Evolutionary conservation across 2,329 filamentous ascomycete genomes (phyloP).

Genomic region (Thielaviopsis ethacetica): DNA sequence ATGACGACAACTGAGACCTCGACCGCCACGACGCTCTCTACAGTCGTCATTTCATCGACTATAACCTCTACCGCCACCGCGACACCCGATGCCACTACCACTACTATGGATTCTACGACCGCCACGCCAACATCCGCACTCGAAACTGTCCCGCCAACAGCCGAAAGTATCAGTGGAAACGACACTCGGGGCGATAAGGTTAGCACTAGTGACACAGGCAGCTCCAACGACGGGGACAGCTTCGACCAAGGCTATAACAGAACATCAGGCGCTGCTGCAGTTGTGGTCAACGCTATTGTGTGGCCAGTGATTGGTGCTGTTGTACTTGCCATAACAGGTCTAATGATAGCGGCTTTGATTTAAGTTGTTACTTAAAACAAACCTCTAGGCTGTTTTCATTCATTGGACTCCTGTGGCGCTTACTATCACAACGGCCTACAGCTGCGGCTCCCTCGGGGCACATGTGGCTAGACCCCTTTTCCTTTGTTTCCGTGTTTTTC

Average conservation of each 20-base stretch:
- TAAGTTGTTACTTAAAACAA: background rate
- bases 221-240: background rate
- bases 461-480: background rate
- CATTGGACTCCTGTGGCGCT: background rate
- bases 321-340: background rate
- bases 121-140: background rate
- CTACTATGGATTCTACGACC: background rate
- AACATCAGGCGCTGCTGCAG: background rate
- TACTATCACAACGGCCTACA: background rate
- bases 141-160: background rate
- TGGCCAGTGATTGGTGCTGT: slow-evolving; percentile 7
- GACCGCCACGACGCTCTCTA: background rate
- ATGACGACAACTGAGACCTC: background rate
- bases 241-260: background rate
- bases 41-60: background rate
- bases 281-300: slow-evolving; percentile 8
- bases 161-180: background rate
- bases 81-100: background rate
- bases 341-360: background rate
- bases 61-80: background rate
- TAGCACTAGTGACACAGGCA: background rate
- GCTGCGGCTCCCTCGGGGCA: background rate
- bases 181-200: background rate
- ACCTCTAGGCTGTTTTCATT: background rate
- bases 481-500: background rate